A percentile compares a stretch with the other conserved stretches of the same genome.
Conservation (phyloP, 1,139 yeast genomes). For the Pichia sp. region DNA sequence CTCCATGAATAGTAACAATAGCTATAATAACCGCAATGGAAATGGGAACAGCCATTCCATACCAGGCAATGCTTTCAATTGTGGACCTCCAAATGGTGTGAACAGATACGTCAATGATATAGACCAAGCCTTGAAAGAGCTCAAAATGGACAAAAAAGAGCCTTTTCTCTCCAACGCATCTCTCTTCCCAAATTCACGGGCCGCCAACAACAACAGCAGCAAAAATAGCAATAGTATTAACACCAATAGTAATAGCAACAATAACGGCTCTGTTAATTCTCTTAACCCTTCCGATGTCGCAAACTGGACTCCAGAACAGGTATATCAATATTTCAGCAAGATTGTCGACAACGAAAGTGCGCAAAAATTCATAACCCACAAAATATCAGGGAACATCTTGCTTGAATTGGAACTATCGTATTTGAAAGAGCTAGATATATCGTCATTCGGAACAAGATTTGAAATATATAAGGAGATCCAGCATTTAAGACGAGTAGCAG, state of each 20-base stretch:
- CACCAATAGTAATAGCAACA: neutral
- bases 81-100: too few species aligned
- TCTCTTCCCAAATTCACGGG: too few species aligned
- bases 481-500: slow-evolving; percentile 42
- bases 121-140: too few species aligned
- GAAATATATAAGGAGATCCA: slow-evolving; percentile 89
- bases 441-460: slow-evolving; percentile 91
- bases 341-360: slow-evolving; percentile 68
- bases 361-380: slow-evolving; percentile 77
- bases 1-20: neutral
- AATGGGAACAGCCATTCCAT: neutral
- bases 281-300: slow-evolving; percentile 41
- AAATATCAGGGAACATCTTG: slow-evolving; percentile 80
- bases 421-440: slow-evolving; percentile 85
- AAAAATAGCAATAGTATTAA: too few species aligned
- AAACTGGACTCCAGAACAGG: slow-evolving; percentile 86
- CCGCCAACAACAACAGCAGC: too few species aligned
- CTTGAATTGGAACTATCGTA: slow-evolving; percentile 81
- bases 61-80: too few species aligned
- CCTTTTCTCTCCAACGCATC: too few species aligned
- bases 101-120: too few species aligned
- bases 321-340: slow-evolving; percentile 66
- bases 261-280: slow-evolving; percentile 10
- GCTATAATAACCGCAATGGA: neutral
- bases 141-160: too few species aligned